Base-by-base conservation (phyloP, 176 grass and related monocot genomes). In the Pontederia paniculata region DNA sequence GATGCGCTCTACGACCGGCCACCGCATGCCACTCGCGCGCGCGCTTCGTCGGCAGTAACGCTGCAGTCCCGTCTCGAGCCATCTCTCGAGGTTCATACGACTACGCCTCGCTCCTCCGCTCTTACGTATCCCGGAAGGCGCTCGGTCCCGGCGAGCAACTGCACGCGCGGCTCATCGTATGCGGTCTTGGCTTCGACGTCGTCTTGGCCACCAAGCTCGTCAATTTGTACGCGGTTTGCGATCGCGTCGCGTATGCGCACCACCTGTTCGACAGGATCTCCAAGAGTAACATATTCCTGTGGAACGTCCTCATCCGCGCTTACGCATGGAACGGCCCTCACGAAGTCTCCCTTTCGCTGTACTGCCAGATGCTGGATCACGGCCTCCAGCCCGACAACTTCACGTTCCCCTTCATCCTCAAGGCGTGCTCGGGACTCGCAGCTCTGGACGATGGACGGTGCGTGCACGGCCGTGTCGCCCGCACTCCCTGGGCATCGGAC, bases 301-400 rank as follows among this genome's bases (percentile, higher is more conserved):
- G 88, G 83, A 94, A 94, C 52, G 75, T 84, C 9, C 71, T 94
- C 22, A 84, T 88, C 60, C 78, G 83, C 11, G 74, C 67, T 5
- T 81, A 84, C 20, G 79, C 68, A 21, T 79, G 77, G 54, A 79
- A 81, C 1, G 80, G 83, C 2, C 77, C 77, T 21, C 28, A 20
- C 12, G 67, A 94, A 66, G 75, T 37, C 2, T 67, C 83, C 14
- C 17, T 88, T 15, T 45, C 45, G 54, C 68, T 81, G 12, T 94
- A 81, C 64, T 48, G 52, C 2, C 70, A 63, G 65, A 89, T 95
- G 85, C 56, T 62, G 4, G 73, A 65, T 20, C 21, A 50, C 1
- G 70, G 78, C 7, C 52, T 85, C 5, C 66, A 71, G 56, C 78
- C 78, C 2, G 81, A 95, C 46, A 88, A 88, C 55, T 88, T 95